phyloP scores from a whole-genome alignment of 768 basidiomycete species.

The Hericium rajendrae region DNA sequence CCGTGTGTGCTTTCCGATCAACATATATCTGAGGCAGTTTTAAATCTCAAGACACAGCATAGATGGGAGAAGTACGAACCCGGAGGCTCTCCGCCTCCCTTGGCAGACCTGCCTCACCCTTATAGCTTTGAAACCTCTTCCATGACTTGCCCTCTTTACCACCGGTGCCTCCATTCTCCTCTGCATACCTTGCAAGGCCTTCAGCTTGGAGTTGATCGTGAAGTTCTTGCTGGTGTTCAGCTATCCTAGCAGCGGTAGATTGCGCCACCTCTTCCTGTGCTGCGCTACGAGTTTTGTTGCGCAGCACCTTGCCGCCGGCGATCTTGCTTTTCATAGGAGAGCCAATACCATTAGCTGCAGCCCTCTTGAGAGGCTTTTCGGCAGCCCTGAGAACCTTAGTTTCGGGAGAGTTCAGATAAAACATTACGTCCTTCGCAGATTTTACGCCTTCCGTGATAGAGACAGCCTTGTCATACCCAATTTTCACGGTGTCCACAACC shows the following conservation, averaged over 20 bases:
- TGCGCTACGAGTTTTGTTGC: slow-evolving; percentile 84
- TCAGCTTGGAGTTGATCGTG: slow-evolving; percentile 68
- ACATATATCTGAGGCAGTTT: slow-evolving; percentile 60
- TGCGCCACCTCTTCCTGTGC: slow-evolving; percentile 78
- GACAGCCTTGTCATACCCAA: slow-evolving; percentile 54
- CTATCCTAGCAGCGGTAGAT: slow-evolving; percentile 66
- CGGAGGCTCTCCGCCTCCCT: slow-evolving; percentile 70
- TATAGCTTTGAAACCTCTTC: slow-evolving; percentile 96
- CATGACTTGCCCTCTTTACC: slow-evolving; percentile 88
- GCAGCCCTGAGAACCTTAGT: slow-evolving; percentile 47
- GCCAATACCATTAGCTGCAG: slow-evolving; percentile 42
- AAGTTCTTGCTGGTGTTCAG: slow-evolving; percentile 81
- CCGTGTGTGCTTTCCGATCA: slow-evolving; percentile 83
- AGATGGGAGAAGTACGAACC: slow-evolving; percentile 36
- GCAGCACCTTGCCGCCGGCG: slow-evolving; percentile 76
- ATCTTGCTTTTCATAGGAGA: slow-evolving; percentile 63
- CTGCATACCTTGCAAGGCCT: slow-evolving; percentile 77
- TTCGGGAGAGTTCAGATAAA: slow-evolving; percentile 58
- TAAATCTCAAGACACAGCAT: not conserved
- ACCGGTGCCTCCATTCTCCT: slow-evolving; percentile 61
- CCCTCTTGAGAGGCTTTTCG: slow-evolving; percentile 45
- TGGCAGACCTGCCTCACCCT: slow-evolving; percentile 86
- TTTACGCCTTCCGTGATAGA: slow-evolving; percentile 82
- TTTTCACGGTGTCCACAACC: slow-evolving; percentile 79
- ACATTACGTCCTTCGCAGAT: slow-evolving; percentile 77